These are phyloP conservation scores for Anthracocystis setariae DNA, from an alignment of 1,284 basidiomycete species.

Conservation along the genomic window DNA sequence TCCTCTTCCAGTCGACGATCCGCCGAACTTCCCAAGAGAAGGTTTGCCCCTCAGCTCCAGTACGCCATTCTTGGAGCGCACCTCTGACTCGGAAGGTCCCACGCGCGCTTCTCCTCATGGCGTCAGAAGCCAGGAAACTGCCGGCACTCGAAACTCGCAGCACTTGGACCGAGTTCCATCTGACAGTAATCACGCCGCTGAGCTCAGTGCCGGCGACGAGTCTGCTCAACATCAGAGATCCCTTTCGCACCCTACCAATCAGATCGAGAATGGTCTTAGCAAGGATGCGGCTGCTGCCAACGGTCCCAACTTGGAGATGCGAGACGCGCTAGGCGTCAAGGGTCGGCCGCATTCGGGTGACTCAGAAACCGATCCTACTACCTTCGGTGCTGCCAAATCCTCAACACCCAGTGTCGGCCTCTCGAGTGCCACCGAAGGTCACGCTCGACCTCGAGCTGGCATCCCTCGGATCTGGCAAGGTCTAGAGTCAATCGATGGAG, in stretches of 20 bases:
- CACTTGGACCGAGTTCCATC: not conserved
- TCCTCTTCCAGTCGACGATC: slow-evolving; percentile 20
- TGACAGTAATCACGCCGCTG: slow-evolving; percentile 1
- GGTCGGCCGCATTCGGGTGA: slow-evolving; percentile 8
- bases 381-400: slow-evolving; percentile 1
- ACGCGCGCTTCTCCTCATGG: slow-evolving; percentile 1
- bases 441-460: slow-evolving; percentile 29
- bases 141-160: not conserved
- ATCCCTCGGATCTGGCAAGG: slow-evolving; percentile 53
- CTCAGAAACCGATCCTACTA: not conserved
- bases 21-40: slow-evolving; percentile 13
- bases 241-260: slow-evolving; percentile 23
- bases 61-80: slow-evolving; percentile 16
- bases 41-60: slow-evolving; percentile 32
- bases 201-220: slow-evolving; percentile 4
- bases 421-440: slow-evolving; percentile 10
- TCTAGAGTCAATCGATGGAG: slow-evolving; percentile 29
- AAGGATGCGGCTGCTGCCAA: slow-evolving; percentile 22
- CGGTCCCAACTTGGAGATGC: slow-evolving; percentile 21
- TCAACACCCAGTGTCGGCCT: slow-evolving; percentile 9
- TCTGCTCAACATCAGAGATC: slow-evolving; percentile 4
- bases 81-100: slow-evolving; percentile 13
- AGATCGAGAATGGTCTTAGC: slow-evolving; percentile 22
- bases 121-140: slow-evolving; percentile 19
- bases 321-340: slow-evolving; percentile 15